Evolutionary conservation across 768 basidiomycete genomes (phyloP).

Genomic region (Daedaleopsis sinensis): DNA sequence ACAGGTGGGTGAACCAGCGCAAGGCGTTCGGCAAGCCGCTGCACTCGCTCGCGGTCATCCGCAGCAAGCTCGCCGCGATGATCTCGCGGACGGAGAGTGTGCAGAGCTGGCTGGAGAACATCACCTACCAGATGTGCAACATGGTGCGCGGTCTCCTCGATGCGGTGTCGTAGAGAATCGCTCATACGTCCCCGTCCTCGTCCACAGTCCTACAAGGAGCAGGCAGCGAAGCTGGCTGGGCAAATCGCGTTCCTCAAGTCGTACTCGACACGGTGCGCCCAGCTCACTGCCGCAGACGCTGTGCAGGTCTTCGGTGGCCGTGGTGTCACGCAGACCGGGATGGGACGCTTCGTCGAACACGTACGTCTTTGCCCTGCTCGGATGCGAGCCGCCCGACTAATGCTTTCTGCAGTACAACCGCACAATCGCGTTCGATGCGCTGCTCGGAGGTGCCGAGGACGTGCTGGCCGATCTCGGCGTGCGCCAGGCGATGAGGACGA

Average conservation of each 20-base stretch:
- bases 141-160: conserved; percentile 51
- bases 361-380: conserved; percentile 37
- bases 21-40: conserved; percentile 93
- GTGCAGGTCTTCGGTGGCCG: conserved; percentile 88
- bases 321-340: conserved; percentile 83
- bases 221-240: conserved; percentile 73
- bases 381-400: no score
- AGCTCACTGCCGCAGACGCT: conserved; percentile 80
- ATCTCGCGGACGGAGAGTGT: conserved; percentile 80
- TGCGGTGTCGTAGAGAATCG: background rate
- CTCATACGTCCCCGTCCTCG: background rate
- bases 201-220: conserved; percentile 65
- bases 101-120: conserved; percentile 83
- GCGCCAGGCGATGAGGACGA: conserved; percentile 73
- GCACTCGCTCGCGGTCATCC: conserved; percentile 81
- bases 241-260: conserved; percentile 84
- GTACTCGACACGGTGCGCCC: conserved; percentile 72
- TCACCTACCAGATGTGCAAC: conserved; percentile 88
- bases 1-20: conserved; percentile 82
- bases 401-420: conserved; percentile 54
- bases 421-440: conserved; percentile 66
- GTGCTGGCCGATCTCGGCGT: conserved; percentile 81
- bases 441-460: conserved; percentile 79
- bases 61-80: conserved; percentile 89
- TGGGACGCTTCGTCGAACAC: conserved; percentile 79